Evolutionary conservation across 257 asterid genomes (phyloP).

Genomic region (Oldenlandia corymbosa): DNA sequence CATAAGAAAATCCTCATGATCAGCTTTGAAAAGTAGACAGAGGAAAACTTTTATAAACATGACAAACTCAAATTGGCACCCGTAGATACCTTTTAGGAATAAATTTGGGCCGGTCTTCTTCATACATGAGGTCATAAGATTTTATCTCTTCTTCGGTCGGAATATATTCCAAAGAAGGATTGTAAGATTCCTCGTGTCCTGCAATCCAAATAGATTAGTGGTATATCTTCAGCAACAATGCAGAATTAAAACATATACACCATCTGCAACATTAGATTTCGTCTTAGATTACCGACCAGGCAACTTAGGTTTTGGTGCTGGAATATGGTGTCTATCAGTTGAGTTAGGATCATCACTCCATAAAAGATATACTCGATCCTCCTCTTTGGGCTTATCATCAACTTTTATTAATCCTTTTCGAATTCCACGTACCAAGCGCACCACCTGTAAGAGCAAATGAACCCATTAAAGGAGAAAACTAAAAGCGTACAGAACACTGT

Average conservation of each 20-base stretch:
- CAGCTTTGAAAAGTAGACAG: constrained; percentile 8
- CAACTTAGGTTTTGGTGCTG: constrained; percentile 85
- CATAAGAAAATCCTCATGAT: not conserved
- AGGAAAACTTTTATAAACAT: not conserved
- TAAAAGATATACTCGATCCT: constrained; percentile 49
- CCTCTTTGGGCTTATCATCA: constrained; percentile 74
- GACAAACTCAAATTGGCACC: constrained; percentile 10
- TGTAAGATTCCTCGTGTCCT: constrained; percentile 96
- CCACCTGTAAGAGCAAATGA: constrained; percentile 46
- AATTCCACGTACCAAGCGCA: constrained; percentile 65
- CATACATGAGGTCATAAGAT: constrained; percentile 83
- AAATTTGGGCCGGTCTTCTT: constrained; percentile 90
- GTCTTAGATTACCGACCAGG: constrained; percentile 46
- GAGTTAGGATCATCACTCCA: constrained; percentile 79
- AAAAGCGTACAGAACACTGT: not conserved
- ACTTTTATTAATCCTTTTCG: constrained; percentile 70
- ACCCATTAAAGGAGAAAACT: not conserved
- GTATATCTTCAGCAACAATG: constrained; percentile 5
- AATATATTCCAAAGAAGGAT: constrained; percentile 85
- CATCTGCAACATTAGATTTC: not conserved
- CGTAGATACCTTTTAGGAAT: constrained; percentile 68
- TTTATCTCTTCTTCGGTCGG: constrained; percentile 86
- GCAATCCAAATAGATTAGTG: constrained; percentile 21
- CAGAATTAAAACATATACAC: not conserved
- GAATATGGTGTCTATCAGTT: constrained; percentile 74